Evolutionary conservation across 306 rosid genomes (phyloP).

Genomic region (Ormosia emarginata): DNA sequence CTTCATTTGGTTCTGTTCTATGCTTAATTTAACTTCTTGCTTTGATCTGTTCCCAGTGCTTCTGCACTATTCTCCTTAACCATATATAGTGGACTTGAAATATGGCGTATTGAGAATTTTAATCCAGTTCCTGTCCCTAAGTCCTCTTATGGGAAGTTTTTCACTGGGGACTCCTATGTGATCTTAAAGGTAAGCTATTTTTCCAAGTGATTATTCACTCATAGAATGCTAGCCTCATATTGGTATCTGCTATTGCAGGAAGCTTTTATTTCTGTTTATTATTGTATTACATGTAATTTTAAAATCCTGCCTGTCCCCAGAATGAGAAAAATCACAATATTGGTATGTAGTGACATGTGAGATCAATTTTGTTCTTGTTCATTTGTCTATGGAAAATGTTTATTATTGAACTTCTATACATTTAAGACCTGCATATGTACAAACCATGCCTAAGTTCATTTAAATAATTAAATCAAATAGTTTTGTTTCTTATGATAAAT

Average conservation of each 20-base stretch:
- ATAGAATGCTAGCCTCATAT: neutral
- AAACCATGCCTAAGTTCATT: neutral
- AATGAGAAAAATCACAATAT: neutral
- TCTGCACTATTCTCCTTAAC: conserved; percentile 49
- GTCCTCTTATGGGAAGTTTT: conserved; percentile 71
- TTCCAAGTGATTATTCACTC: neutral
- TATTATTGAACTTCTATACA: neutral
- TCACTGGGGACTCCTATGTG: conserved; percentile 81
- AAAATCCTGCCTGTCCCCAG: neutral
- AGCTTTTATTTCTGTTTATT: conserved; percentile 3
- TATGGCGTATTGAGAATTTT: conserved; percentile 90
- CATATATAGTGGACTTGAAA: conserved; percentile 69
- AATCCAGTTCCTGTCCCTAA: conserved; percentile 60
- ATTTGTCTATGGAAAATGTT: neutral
- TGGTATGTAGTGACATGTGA: neutral
- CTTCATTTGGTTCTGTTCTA: neutral
- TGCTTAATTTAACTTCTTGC: conserved; percentile 5
- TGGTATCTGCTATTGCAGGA: conserved; percentile 1
- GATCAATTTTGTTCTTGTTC: neutral
- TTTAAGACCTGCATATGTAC: neutral
- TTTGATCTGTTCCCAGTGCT: conserved; percentile 7
- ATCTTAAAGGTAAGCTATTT: conserved; percentile 65
- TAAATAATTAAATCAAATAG: neutral
- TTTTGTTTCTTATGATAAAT: neutral
- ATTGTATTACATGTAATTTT: neutral